Base-by-base conservation (phyloP, 495 filamentous ascomycete genomes). In the Podospora bellae-mahoneyi region DNA sequence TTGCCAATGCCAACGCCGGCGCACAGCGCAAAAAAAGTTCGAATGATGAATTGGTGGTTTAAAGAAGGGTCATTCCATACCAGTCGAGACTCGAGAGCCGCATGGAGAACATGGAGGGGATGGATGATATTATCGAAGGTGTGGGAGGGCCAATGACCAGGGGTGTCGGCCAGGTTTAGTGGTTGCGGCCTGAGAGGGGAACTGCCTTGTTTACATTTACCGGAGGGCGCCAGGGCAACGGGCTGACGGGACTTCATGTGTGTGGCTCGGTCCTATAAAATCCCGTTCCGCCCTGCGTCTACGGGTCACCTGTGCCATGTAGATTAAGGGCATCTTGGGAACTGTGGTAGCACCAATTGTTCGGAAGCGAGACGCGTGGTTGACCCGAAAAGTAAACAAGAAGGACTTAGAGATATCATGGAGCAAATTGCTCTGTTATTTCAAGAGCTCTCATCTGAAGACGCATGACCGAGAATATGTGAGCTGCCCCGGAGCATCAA, bases 181-280 rank as follows among this genome's bases (percentile, higher is more conserved):
- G 69, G 69, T 64, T 67, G 66, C 53, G 53, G 62, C 23, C 48
- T 39, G 18, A 58, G 59, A 53, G 23, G 63, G 58, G 48, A 34
- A 27, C 59, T 26, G 18, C 5, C n/a, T 71, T 71, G 69, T 71
- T 71, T 71, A 71, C 69, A 62, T 71, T 48, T 65, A 64, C 26
- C 18, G 15, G 15, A 28, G 44, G 69, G 55, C 58, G 56, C 66
- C 69, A 48, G 62, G 59, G 69, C 69, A 71, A 71, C 69, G 55
- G 34, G 19, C 54, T 27, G 23, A 23, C 23, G 23, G 23, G 26
- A 48, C 39, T 32, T 32, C 30, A 32, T 4, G 30, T 55, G 62
- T 65, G 63, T 54, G 57, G 4, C 32, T 60, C 61, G 66, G 66
- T 20, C 66, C 61, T 57, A 68, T 18, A 30, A 68, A 68, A 68